Conservation (phyloP, 495 filamentous ascomycete genomes). For the Platismatia glauca region DNA sequence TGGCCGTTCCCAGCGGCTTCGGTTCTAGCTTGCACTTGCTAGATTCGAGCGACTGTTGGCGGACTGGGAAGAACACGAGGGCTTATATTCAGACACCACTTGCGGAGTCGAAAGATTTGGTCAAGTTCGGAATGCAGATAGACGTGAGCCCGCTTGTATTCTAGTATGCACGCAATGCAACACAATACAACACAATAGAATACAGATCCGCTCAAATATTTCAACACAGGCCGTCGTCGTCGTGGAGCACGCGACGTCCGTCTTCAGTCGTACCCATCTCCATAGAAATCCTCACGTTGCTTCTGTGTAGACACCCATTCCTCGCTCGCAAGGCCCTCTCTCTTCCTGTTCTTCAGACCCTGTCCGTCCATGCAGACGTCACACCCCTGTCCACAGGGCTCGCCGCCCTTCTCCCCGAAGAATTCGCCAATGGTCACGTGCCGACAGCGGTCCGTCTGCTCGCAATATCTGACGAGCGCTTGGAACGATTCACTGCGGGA, state of each 20-base stretch:
- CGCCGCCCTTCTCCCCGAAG: slow-evolving; percentile 60
- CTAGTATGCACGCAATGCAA: slow-evolving; percentile 7
- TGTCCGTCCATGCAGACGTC: slow-evolving; percentile 75
- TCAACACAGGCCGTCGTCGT: background rate
- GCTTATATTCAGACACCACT: background rate
- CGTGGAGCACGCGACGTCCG: background rate
- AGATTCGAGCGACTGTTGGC: background rate
- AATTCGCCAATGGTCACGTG: slow-evolving; percentile 71
- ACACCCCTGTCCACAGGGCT: slow-evolving; percentile 74
- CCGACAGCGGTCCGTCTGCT: slow-evolving; percentile 61
- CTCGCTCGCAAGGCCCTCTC: slow-evolving; percentile 53
- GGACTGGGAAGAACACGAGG: background rate
- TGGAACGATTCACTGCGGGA: slow-evolving; percentile 40
- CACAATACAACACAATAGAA: background rate
- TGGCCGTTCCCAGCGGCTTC: background rate
- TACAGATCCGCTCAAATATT: background rate
- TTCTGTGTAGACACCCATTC: slow-evolving; percentile 68
- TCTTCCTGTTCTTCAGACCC: slow-evolving; percentile 54
- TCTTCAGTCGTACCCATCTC: slow-evolving; percentile 22
- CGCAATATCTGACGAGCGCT: slow-evolving; percentile 70
- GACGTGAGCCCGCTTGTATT: background rate
- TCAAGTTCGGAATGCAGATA: background rate
- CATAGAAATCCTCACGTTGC: slow-evolving; percentile 47
- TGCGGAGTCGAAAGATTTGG: background rate
- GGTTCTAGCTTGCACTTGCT: background rate